A percentile compares a stretch with the other conserved stretches of the same genome.
phyloP scores from a whole-genome alignment of 2,329 filamentous ascomycete genomes.

The Tolypocladium amazonense region DNA sequence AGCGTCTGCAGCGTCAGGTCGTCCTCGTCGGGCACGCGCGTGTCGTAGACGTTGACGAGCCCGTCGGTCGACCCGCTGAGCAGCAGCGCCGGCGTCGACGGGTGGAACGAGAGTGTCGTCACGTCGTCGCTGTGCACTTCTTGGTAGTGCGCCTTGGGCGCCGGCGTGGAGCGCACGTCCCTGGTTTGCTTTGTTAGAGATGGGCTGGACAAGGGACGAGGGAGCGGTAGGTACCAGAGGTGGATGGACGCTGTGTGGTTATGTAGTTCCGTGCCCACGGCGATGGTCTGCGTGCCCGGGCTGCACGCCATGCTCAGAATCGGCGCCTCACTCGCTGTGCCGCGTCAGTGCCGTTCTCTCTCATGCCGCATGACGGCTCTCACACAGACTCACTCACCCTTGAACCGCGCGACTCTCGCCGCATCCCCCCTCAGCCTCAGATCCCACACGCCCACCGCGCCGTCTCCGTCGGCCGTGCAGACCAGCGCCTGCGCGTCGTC shows the following conservation, averaged over 20 bases:
- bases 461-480: constrained; percentile 63
- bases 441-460: constrained; percentile 57
- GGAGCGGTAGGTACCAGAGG: constrained; percentile 39
- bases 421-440: constrained; percentile 33
- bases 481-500: constrained; percentile 42
- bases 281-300: constrained; percentile 46
- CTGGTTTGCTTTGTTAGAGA: constrained; percentile 21
- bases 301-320: constrained; percentile 58
- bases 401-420: constrained; percentile 32
- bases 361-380: neutral
- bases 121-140: constrained; percentile 61
- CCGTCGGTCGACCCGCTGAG: constrained; percentile 73
- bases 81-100: constrained; percentile 47
- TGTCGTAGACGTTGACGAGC: constrained; percentile 68
- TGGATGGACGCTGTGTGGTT: constrained; percentile 51
- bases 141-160: constrained; percentile 41
- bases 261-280: constrained; percentile 62
- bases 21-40: constrained; percentile 59
- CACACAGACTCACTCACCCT: constrained; percentile 24
- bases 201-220: neutral
- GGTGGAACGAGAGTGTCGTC: constrained; percentile 50
- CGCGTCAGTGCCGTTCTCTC: neutral
- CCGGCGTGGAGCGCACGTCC: constrained; percentile 43
- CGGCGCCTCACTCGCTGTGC: constrained; percentile 32
- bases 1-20: constrained; percentile 69